A percentile compares a stretch with the other conserved stretches of the same genome.
These are phyloP conservation scores for Nicotiana undulata DNA, from an alignment of 257 asterid genomes.

Conservation along the genomic window DNA sequence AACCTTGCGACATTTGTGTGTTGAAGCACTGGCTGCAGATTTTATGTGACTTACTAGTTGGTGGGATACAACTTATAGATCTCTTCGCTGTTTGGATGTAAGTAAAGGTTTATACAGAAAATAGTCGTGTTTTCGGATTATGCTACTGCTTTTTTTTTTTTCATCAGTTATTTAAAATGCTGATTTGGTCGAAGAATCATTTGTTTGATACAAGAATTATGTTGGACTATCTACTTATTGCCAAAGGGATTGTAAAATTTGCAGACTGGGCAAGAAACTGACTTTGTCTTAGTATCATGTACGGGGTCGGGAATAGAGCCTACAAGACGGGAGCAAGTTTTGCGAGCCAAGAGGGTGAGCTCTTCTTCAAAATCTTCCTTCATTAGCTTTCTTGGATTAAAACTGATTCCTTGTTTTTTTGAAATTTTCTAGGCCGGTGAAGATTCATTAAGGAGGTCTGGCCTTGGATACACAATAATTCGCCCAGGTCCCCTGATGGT, in stretches of 20 bases:
- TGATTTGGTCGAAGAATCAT: background rate
- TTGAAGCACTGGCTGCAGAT: background rate
- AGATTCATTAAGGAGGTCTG: slow-evolving; percentile 84
- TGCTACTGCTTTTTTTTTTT: background rate
- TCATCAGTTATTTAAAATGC: background rate
- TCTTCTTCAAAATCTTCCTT: slow-evolving; percentile 3
- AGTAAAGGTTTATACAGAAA: background rate
- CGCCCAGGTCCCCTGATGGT: slow-evolving; percentile 96
- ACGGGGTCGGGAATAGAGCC: slow-evolving; percentile 90
- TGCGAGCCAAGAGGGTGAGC: slow-evolving; percentile 81
- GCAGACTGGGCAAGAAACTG: slow-evolving; percentile 99
- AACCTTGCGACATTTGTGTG: background rate
- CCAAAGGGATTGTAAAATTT: slow-evolving; percentile 15
- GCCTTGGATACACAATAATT: slow-evolving; percentile 93
- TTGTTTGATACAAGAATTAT: background rate
- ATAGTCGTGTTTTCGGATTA: background rate
- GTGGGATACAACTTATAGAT: background rate
- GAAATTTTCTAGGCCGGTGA: slow-evolving; percentile 66
- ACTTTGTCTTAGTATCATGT: slow-evolving; percentile 84
- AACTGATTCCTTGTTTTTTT: slow-evolving; percentile 7
- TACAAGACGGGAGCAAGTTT: slow-evolving; percentile 78
- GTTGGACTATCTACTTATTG: background rate
- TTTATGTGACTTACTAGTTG: background rate
- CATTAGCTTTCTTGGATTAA: background rate
- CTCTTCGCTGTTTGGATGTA: background rate